Evolutionary conservation across 2,329 filamentous ascomycete species (phyloP).

Genomic region (Aspergillus brasiliensis): DNA sequence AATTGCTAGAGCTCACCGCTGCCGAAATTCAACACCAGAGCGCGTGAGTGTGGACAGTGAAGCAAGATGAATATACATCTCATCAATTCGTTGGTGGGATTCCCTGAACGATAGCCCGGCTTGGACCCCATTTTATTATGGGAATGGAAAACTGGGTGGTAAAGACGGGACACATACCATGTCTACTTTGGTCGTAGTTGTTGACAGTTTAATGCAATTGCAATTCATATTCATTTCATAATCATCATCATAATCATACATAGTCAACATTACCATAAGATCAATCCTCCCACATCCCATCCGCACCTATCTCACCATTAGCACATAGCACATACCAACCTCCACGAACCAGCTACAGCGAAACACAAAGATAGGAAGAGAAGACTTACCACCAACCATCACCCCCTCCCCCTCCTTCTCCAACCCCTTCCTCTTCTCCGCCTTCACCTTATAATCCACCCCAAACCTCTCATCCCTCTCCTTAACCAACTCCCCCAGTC

Average conservation of each 20-base stretch:
- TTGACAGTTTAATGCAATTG: not conserved
- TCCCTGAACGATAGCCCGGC: constrained; percentile 42
- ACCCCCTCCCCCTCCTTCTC: constrained; percentile 16
- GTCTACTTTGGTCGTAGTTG: constrained; percentile 6
- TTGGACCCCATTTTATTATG: constrained; percentile 51
- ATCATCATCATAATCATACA: not conserved
- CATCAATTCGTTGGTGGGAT: constrained; percentile 29
- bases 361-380: not conserved
- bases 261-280: not conserved
- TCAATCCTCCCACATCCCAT: constrained; percentile 30
- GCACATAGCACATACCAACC: not conserved
- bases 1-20: constrained; percentile 61
- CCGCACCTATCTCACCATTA: constrained; percentile 33
- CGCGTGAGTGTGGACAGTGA: constrained; percentile 60
- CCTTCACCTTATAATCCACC: constrained; percentile 55
- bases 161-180: constrained; percentile 49
- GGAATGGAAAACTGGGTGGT: constrained; percentile 46
- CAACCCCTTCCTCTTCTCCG: constrained; percentile 56
- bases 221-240: not conserved
- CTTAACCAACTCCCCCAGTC: constrained; percentile 43
- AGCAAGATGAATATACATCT: constrained; percentile 53
- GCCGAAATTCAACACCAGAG: constrained; percentile 50
- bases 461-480: constrained; percentile 59
- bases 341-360: not conserved
- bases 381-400: constrained; percentile 38